Conservation (phyloP, 2,329 filamentous ascomycete species). For the Eutypella sp. region DNA sequence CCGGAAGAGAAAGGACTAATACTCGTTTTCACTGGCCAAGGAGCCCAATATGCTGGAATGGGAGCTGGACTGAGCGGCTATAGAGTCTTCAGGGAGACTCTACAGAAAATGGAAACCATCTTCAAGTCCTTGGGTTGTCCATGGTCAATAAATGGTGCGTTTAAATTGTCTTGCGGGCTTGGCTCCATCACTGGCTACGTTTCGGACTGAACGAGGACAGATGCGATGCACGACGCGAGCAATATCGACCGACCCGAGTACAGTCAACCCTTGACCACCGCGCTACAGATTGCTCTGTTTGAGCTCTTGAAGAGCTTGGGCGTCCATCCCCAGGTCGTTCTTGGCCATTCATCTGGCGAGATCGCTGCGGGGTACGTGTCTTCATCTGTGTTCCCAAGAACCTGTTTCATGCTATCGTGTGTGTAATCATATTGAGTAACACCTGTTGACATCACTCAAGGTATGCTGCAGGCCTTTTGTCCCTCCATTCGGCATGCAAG, state of each 20-base stretch:
- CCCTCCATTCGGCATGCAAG: constrained; percentile 18
- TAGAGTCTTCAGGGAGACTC: constrained; percentile 15
- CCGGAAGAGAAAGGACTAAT: neutral
- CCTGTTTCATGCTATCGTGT: neutral
- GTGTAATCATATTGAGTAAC: neutral
- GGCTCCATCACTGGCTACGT: too few relatives aligned
- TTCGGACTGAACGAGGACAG: too few relatives aligned
- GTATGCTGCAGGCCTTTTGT: constrained; percentile 14
- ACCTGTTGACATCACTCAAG: neutral
- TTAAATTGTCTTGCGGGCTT: too few relatives aligned
- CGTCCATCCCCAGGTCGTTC: constrained; percentile 20
- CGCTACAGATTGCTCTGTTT: constrained; percentile 31
- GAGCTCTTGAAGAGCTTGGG: constrained; percentile 25
- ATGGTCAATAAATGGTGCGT: constrained; percentile 24
- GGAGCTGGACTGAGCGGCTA: constrained; percentile 12
- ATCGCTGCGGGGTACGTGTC: constrained; percentile 31
- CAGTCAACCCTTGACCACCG: constrained; percentile 27
- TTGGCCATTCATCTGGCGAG: constrained; percentile 33
- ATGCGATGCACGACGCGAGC: constrained; percentile 6
- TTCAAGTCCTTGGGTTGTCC: constrained; percentile 13
- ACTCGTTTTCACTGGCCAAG: constrained; percentile 2
- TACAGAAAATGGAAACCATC: constrained; percentile 12
- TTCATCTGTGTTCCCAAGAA: neutral
- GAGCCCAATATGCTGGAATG: neutral
- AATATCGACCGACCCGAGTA: constrained; percentile 23